phyloP scores from a whole-genome alignment of 352 stramenopile genomes.

The Phytopythium aichiense region DNA sequence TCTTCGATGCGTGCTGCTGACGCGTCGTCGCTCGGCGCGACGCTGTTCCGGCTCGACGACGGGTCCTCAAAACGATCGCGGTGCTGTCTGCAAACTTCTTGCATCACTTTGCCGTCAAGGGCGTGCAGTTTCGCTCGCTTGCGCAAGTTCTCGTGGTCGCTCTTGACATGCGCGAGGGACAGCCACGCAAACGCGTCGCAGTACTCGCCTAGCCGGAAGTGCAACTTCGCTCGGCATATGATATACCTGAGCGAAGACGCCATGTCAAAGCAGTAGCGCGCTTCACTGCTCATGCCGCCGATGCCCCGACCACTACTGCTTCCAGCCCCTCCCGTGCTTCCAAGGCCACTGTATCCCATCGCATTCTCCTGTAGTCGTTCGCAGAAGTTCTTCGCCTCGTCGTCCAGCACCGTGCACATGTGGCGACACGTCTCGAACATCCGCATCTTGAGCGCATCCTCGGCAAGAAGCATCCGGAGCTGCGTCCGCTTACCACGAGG shows the following conservation, averaged over 20 bases:
- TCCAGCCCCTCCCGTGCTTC: slow-evolving; percentile 42
- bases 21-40: slow-evolving; percentile 5
- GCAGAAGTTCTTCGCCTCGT: slow-evolving; percentile 72
- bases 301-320: slow-evolving; percentile 60
- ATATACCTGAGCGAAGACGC: slow-evolving; percentile 73
- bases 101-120: slow-evolving; percentile 57
- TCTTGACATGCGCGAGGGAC: slow-evolving; percentile 72
- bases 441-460: slow-evolving; percentile 70
- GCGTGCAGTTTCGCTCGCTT: slow-evolving; percentile 66
- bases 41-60: neutral
- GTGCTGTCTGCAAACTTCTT: slow-evolving; percentile 50
- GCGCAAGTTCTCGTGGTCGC: slow-evolving; percentile 60
- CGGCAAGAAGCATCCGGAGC: slow-evolving; percentile 71
- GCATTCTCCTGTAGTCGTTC: slow-evolving; percentile 70
- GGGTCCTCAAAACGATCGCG: slow-evolving; percentile 28
- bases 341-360: slow-evolving; percentile 43
- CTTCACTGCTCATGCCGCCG: slow-evolving; percentile 70
- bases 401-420: slow-evolving; percentile 70
- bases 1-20: slow-evolving; percentile 42
- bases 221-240: slow-evolving; percentile 56
- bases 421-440: slow-evolving; percentile 73
- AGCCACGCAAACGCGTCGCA: slow-evolving; percentile 66
- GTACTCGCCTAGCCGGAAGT: slow-evolving; percentile 48
- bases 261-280: slow-evolving; percentile 80
- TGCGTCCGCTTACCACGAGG: slow-evolving; percentile 77